Evolutionary conservation across 176 grass and related monocot genomes (phyloP), one percentile per base, ranked within the genome.

Genomic region (Puya raimondii): DNA sequence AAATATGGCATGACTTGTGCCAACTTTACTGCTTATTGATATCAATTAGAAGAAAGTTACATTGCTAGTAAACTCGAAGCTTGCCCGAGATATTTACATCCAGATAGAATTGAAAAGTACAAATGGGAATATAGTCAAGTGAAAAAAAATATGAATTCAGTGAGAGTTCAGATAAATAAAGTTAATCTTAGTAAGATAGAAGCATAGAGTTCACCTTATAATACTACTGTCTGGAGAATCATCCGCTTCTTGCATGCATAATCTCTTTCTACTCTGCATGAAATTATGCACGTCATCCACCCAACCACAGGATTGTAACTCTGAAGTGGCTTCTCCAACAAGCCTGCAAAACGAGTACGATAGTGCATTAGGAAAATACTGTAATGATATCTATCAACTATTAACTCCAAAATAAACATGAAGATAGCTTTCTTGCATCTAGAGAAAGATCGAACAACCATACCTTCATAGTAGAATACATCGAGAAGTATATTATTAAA

Each of bases 271-370:
- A 17, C 76, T 64, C 25, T 72, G 77, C 90, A 99, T 99, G 64
- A 81, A 99, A 78, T 79, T 84, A 70, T 16, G 23, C 48, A 99
- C 90, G 47, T 74, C 72, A 82, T 99, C 80, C 61, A 81, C 80
- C 95, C 95, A 93, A 66, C 17, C 80, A 81, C 80, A 99, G 0
- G 59, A 75, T n/a, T 65, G 79, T 75, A 99, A 84, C 80, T 84
- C 85, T 67, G 87, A 91, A 50, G 50, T 53, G 61, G 87, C 90
- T 82, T 82, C 82, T 65, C 58, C 26, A 42, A 65, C 78, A 74
- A 99, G 89, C 79, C 95, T 99, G 51, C 49, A 65, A 49, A 73
- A 0, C 51, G 21, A 65, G 3, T 66, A 64, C 51, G 16, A 48
- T 16, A 1, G 17, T 67, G 49, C 51, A 66, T 63, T 57, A 74